Evolutionary conservation across 805 yeast genomes (phyloP).

Genomic region (Sugiyamaella lignohabitans): DNA sequence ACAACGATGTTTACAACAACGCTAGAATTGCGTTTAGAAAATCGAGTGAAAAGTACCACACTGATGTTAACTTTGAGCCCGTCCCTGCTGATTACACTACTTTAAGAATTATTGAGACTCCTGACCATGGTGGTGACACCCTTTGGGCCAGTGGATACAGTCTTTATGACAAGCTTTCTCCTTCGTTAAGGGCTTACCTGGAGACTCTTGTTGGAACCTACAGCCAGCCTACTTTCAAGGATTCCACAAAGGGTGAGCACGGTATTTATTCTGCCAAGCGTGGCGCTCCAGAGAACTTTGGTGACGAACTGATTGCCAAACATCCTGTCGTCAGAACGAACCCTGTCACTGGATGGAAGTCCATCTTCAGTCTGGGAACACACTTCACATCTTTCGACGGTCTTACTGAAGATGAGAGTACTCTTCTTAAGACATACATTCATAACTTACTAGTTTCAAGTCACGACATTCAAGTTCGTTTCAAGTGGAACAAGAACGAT

Average conservation of each 20-base stretch:
- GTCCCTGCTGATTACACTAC: conserved; percentile 71
- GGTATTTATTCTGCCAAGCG: conserved; percentile 21
- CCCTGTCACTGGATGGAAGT: conserved; percentile 61
- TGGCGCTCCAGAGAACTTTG: conserved; percentile 28
- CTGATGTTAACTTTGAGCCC: conserved; percentile 70
- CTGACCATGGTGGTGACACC: conserved; percentile 54
- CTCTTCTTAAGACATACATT: conserved; percentile 41
- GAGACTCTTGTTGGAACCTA: conserved; percentile 32
- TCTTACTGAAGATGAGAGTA: conserved; percentile 45
- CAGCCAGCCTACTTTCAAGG: conserved; percentile 19
- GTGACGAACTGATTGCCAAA: conserved; percentile 22
- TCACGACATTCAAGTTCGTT: conserved; percentile 26
- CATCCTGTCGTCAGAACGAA: conserved; percentile 62
- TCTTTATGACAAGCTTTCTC: conserved; percentile 48
- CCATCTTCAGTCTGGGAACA: conserved; percentile 47
- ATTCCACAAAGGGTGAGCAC: conserved; percentile 14
- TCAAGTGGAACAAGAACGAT: conserved; percentile 57
- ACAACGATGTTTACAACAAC: conserved; percentile 13
- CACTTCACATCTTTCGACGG: conserved; percentile 49
- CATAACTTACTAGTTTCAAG: conserved; percentile 44
- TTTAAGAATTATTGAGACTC: conserved; percentile 55
- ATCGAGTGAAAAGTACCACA: conserved; percentile 46
- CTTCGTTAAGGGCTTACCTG: conserved; percentile 41
- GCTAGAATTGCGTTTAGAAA: conserved; percentile 22
- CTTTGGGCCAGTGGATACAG: conserved; percentile 48